Percentiles rank a stretch among this genome's conserved stretches.
These are phyloP conservation scores for Aspergillus sp. DNA, from an alignment of 2,329 filamentous ascomycete genomes.

Conservation along the genomic window DNA sequence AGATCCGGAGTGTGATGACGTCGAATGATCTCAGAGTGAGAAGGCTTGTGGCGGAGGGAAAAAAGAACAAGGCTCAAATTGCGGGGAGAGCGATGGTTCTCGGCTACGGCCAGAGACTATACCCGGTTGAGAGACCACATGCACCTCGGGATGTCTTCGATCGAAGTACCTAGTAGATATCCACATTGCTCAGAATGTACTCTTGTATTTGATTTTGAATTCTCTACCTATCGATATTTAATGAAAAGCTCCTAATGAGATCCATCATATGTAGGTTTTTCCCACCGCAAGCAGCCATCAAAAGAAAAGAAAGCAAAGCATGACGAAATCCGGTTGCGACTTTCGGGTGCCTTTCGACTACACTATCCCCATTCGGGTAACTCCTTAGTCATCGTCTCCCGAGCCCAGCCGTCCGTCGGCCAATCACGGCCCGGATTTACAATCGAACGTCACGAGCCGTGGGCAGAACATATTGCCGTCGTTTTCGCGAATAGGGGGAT, in stretches of 20 bases:
- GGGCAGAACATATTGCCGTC: conserved; percentile 34
- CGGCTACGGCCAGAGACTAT: conserved; percentile 11
- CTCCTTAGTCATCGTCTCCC: conserved; percentile 16
- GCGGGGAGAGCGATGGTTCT: conserved; percentile 15
- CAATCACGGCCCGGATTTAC: conserved; percentile 25
- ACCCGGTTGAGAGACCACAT: conserved; percentile 12
- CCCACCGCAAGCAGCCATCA: too few species aligned
- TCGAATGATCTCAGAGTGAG: conserved; percentile 16
- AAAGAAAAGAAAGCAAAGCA: conserved; percentile 5
- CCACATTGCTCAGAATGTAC: too few species aligned
- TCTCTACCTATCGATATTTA: too few species aligned
- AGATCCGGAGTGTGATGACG: conserved; percentile 16
- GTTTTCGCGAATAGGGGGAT: conserved; percentile 12
- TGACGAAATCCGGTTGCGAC: conserved; percentile 18
- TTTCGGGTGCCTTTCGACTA: conserved; percentile 10
- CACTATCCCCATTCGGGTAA: conserved; percentile 9
- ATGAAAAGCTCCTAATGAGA: too few species aligned
- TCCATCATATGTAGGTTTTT: too few species aligned
- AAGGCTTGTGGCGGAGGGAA: conserved; percentile 4
- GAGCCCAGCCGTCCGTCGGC: conserved; percentile 15
- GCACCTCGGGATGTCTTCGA: background rate
- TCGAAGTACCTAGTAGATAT: too few species aligned
- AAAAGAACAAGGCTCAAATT: conserved; percentile 11
- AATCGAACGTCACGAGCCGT: conserved; percentile 21
- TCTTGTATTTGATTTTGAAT: too few species aligned